Evolutionary conservation across 2,329 filamentous ascomycete genomes (phyloP).

Genomic region (Pseudogymnoascus sp.): DNA sequence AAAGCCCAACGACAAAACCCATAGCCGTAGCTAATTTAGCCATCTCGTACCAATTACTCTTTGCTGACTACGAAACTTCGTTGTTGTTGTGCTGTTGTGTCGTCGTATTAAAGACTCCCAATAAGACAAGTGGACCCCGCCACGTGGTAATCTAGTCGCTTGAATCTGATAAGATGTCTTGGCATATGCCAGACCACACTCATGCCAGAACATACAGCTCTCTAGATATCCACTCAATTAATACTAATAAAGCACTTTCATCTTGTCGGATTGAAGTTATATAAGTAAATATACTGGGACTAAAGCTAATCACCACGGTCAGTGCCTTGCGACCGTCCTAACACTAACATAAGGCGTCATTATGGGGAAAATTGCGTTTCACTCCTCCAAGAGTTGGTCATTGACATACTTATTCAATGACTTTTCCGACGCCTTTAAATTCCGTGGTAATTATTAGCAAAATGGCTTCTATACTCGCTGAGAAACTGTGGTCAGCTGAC

Average conservation of each 20-base stretch:
- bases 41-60: background rate
- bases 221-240: background rate
- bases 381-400: background rate
- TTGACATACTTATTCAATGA: background rate
- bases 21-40: background rate
- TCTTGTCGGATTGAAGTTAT: background rate
- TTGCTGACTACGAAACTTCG: background rate
- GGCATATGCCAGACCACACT: background rate
- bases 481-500: background rate
- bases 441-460: background rate
- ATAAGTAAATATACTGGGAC: background rate
- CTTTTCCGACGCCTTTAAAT: background rate
- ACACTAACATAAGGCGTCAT: conserved; percentile 1
- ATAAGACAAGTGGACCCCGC: background rate
- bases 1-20: background rate
- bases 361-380: background rate
- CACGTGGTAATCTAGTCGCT: background rate
- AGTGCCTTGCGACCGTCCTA: background rate
- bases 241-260: background rate
- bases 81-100: background rate
- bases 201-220: background rate
- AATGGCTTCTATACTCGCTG: background rate
- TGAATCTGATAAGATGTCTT: background rate
- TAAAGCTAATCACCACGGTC: background rate
- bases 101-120: background rate